Evolutionary conservation across 2,329 filamentous ascomycete genomes (phyloP), one percentile per base, ranked within the genome.

Genomic region (Leptographium lundbergii): DNA sequence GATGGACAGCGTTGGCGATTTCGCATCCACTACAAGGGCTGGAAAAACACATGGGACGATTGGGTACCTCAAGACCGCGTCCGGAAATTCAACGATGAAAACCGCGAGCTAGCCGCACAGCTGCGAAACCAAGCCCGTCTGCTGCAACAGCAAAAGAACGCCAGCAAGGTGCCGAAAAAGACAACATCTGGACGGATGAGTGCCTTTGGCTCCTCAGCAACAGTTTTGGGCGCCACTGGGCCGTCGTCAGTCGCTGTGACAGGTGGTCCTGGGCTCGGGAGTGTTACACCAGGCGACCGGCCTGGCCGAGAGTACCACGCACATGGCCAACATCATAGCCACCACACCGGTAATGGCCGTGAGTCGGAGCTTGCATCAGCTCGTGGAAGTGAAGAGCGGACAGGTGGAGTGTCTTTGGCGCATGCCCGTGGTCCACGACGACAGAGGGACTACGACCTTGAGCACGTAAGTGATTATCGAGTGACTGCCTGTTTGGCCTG

Each of bases 1-100:
- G 57, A 59, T 19, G 56, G 57, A 29, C 54, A 53, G 51, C 47
- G 54, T 34, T 91, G 84, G 69, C 84, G 90, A 70, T 99, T 95
- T 76, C 88, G 89, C 69, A 88, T 99, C 59, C 94, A 99, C 74
- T 99, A 99, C 77, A 97, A 97, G 74, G 94, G 94, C 68, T 99
- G 94, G 94, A 99, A 99, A 79, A 91, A 92, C 72, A 96, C 91
- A 80, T 99, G 94, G 94, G 94, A 99, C 75, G 94, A 99, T 75
- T 97, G 92, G 92, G 94, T 97, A 52, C 84, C 89, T 25, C 86
- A 91, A 72, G 92, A 97, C 71, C 89, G 94, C 65, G 86, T 99
- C 62, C 87, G 91, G 69, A 96, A 96, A 75, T 87, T 92, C 70
- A 96, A 86, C 57, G 90, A 95, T 59, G 94, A 97, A 74, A 96